Percentiles rank a stretch among this genome's conserved stretches.
Evolutionary conservation across 2,329 filamentous ascomycete genomes (phyloP).

Genomic region (Dactylonectria macrodidyma): DNA sequence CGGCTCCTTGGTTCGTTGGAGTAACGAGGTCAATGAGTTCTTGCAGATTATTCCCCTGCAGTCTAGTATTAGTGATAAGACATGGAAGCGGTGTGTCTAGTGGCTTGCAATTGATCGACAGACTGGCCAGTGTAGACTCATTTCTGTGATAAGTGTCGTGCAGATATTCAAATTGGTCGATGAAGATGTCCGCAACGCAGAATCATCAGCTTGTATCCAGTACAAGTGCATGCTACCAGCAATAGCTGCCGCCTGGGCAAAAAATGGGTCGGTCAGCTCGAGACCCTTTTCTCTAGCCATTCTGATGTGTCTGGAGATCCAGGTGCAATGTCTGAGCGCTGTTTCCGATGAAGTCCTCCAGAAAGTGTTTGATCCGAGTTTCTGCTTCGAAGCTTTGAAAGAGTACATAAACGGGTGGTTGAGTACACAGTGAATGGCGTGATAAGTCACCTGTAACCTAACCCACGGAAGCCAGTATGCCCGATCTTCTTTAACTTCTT

Average conservation of each 20-base stretch:
- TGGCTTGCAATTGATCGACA: conserved; percentile 29
- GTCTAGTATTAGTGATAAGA: not conserved
- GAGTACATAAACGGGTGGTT: conserved; percentile 36
- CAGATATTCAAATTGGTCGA: conserved; percentile 27
- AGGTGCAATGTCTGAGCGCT: conserved; percentile 32
- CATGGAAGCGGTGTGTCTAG: rapidly evolving
- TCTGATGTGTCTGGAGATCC: conserved; percentile 35
- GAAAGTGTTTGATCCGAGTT: conserved; percentile 22
- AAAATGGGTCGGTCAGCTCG: conserved; percentile 30
- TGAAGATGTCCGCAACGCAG: conserved; percentile 7
- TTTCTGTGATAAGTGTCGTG: conserved; percentile 24
- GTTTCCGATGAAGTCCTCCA: conserved; percentile 34
- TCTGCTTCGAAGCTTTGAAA: conserved; percentile 13
- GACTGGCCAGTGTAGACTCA: conserved; percentile 32
- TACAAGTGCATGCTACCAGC: conserved; percentile 29
- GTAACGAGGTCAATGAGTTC: not conserved
- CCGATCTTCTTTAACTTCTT: not conserved
- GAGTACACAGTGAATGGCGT: conserved; percentile 30
- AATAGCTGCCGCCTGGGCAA: conserved; percentile 34
- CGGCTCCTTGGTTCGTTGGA: not conserved
- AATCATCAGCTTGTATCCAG: conserved; percentile 24
- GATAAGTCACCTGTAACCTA: conserved; percentile 28
- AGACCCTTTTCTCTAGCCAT: conserved; percentile 26
- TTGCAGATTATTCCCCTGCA: not conserved
- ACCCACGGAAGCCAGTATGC: conserved; percentile 33